phyloP scores from a whole-genome alignment of 257 asterid genomes.

The Paraleonurus japonicus region DNA sequence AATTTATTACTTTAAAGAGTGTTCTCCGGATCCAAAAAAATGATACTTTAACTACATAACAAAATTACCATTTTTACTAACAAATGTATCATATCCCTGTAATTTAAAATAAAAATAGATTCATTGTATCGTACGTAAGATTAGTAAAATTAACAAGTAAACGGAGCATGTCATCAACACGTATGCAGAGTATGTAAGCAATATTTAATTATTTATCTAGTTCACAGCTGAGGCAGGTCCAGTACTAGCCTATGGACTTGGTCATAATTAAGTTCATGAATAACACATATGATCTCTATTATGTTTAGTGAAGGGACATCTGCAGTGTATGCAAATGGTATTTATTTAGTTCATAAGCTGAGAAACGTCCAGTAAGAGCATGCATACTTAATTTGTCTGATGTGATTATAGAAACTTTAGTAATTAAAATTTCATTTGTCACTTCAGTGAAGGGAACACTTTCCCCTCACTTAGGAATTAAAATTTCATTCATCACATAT shows the following conservation, averaged over 20 bases:
- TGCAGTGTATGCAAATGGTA: neutral
- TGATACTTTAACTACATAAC: neutral
- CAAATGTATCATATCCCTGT: neutral
- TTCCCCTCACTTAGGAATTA: no score
- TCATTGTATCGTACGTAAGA: neutral
- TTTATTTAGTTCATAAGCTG: conserved; percentile 15
- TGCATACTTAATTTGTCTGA: neutral
- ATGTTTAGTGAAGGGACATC: neutral
- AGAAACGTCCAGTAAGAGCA: neutral
- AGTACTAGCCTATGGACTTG: neutral
- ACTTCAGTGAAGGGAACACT: no score
- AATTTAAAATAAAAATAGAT: neutral
- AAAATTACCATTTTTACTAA: neutral
- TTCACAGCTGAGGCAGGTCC: conserved; percentile 15
- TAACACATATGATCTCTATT: neutral
- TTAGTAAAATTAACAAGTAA: neutral
- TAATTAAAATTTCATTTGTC: neutral
- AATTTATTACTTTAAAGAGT: neutral
- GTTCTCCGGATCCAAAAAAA: neutral
- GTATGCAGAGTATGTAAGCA: neutral
- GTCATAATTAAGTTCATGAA: neutral
- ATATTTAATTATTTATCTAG: neutral
- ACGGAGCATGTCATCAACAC: neutral
- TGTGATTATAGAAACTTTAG: no score
- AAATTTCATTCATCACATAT: neutral